phyloP scores from a whole-genome alignment of 441 rosid genomes.

The Daphne laureola region DNA sequence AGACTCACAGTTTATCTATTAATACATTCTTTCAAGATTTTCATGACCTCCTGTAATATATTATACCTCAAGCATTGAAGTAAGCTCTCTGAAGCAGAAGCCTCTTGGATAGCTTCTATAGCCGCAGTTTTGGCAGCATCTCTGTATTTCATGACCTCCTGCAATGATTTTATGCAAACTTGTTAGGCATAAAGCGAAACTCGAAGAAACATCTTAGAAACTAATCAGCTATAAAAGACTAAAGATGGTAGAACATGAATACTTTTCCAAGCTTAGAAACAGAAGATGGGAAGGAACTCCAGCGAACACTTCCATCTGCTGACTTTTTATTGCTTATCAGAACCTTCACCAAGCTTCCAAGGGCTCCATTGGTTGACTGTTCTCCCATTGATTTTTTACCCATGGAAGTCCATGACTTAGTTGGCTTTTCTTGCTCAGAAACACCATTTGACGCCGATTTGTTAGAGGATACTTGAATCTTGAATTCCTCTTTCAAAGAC shows the following conservation, averaged over 20 bases:
- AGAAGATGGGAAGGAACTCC: constrained; percentile 80
- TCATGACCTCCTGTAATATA: background rate
- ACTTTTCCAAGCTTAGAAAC: constrained; percentile 92
- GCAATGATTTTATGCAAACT: constrained; percentile 10
- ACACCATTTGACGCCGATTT: constrained; percentile 40
- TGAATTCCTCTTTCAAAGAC: constrained; percentile 52
- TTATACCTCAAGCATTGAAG: constrained; percentile 81
- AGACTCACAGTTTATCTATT: background rate
- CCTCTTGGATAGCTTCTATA: constrained; percentile 88
- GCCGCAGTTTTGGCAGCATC: constrained; percentile 91
- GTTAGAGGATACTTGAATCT: constrained; percentile 35
- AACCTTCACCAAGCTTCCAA: constrained; percentile 71
- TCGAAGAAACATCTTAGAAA: background rate
- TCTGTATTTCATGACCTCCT: constrained; percentile 87
- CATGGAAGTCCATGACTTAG: constrained; percentile 28
- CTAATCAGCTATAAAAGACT: constrained; percentile 14
- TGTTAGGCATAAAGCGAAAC: background rate
- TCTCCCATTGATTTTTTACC: constrained; percentile 49
- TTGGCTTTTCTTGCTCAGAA: constrained; percentile 38
- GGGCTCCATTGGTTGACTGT: constrained; percentile 37
- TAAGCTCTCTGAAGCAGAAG: constrained; percentile 85
- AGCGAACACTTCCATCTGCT: constrained; percentile 59
- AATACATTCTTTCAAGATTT: background rate
- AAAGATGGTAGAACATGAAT: constrained; percentile 12
- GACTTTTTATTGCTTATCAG: constrained; percentile 48